Evolutionary conservation across 2,329 filamentous ascomycete genomes (phyloP).

Genomic region (Apiospora sp.): DNA sequence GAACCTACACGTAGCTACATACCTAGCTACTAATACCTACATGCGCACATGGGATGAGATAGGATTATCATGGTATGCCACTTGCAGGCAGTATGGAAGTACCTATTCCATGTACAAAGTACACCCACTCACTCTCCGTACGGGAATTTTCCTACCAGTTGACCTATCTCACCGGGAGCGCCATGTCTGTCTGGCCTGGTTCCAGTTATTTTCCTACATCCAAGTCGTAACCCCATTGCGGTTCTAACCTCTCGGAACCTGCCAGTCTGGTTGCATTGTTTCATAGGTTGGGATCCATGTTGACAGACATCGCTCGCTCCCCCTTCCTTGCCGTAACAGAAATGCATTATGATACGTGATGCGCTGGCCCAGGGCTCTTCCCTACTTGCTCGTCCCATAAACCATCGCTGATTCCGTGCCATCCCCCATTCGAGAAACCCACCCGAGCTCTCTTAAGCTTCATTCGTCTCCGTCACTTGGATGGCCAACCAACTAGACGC

Average conservation of each 20-base stretch:
- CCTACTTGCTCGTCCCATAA: constrained; percentile 23
- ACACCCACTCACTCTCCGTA: not conserved
- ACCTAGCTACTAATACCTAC: not conserved
- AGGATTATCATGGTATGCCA: not conserved
- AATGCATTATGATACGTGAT: constrained; percentile 22
- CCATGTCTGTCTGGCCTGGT: not conserved
- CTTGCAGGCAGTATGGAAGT: not conserved
- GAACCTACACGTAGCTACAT: not conserved
- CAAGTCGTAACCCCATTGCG: constrained; percentile 2
- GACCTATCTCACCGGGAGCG: not conserved
- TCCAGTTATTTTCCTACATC: constrained; percentile 8
- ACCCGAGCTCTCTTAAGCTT: constrained; percentile 12
- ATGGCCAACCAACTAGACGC: constrained; percentile 15
- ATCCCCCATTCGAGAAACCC: not conserved
- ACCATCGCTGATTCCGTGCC: constrained; percentile 21
- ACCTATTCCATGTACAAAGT: constrained; percentile 4
- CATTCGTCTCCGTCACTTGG: constrained; percentile 20
- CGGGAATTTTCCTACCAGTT: too few relatives aligned
- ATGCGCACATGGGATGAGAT: not conserved
- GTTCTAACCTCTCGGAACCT: constrained; percentile 10
- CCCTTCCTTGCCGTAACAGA: constrained; percentile 7
- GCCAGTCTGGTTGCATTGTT: constrained; percentile 22
- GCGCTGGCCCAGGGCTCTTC: constrained; percentile 19
- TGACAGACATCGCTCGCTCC: constrained; percentile 6
- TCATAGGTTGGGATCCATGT: constrained; percentile 24